phyloP scores from a whole-genome alignment of 805 yeast genomes.

The Candida orba region DNA sequence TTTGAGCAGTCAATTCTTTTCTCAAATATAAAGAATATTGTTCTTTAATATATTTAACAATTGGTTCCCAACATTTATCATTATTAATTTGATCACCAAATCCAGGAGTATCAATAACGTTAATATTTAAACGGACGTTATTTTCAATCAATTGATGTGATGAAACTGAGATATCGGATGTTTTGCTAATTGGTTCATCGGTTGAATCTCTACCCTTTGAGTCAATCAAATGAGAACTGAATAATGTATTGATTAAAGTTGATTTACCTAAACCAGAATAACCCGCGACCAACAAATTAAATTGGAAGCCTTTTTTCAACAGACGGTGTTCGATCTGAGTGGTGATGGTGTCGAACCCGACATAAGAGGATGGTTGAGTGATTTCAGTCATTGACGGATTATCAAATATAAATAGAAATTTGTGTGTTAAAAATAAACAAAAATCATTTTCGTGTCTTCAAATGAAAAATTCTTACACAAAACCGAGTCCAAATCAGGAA shows the following conservation, averaged over 20 bases:
- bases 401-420: too few relatives aligned
- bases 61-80: conserved; percentile 95
- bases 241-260: conserved; percentile 84
- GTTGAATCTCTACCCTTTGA: conserved; percentile 65
- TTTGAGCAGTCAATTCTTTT: conserved; percentile 89
- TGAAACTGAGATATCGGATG: conserved; percentile 74
- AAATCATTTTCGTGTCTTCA: too few relatives aligned
- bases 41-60: conserved; percentile 88
- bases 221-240: conserved; percentile 71
- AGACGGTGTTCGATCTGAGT: conserved; percentile 89
- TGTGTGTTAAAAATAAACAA: too few relatives aligned
- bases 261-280: conserved; percentile 92
- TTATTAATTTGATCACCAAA: conserved; percentile 96
- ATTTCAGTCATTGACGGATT: conserved; percentile 6
- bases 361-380: conserved; percentile 59
- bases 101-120: conserved; percentile 95
- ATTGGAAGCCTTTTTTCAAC: conserved; percentile 87
- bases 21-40: conserved; percentile 88
- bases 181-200: conserved; percentile 70
- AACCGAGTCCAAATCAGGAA: conserved; percentile 8
- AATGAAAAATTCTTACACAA: conserved; percentile 6
- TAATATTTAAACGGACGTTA: conserved; percentile 77
- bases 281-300: conserved; percentile 92
- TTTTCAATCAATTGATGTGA: conserved; percentile 74
- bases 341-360: conserved; percentile 95